These are phyloP conservation scores for Trichoderma polysporum DNA, from an alignment of 2,329 filamentous ascomycete species.

Conservation along the genomic window DNA sequence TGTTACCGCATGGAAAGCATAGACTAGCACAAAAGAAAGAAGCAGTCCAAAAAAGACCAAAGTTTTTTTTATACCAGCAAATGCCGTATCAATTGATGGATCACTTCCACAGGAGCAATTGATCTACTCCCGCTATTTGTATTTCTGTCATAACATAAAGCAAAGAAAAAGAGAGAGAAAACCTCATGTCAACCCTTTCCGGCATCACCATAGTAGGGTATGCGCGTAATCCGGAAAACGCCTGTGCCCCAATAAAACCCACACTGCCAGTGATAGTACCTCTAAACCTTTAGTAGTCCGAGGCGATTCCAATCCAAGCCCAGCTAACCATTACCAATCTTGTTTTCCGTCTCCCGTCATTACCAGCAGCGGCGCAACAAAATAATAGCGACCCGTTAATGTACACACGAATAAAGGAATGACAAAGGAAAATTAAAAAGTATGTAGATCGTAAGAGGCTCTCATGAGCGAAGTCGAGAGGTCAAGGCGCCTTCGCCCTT, in stretches of 20 bases:
- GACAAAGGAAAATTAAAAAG: neutral
- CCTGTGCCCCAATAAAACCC: neutral
- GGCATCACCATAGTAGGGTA: neutral
- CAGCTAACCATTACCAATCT: neutral
- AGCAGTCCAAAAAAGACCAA: neutral
- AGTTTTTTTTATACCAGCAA: neutral
- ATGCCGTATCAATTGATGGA: neutral
- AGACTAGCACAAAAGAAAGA: conserved; percentile 24
- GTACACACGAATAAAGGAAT: neutral
- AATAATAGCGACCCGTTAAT: neutral
- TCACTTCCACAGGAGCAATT: neutral
- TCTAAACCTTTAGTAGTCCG: neutral
- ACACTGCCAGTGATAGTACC: neutral
- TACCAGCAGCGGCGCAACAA: neutral
- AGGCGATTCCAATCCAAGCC: neutral
- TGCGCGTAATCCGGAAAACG: conserved; percentile 4
- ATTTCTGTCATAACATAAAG: neutral
- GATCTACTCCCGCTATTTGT: neutral
- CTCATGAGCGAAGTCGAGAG: conserved; percentile 15
- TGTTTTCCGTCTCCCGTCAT: neutral
- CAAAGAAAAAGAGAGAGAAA: neutral
- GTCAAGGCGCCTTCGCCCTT: conserved; percentile 15
- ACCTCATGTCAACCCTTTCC: conserved; percentile 8
- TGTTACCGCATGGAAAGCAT: conserved; percentile 63
- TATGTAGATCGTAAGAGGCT: neutral